Evolutionary conservation across 1,284 basidiomycete genomes (phyloP), one percentile per base, ranked within the genome.

Genomic region (Schizophyllum amplum): DNA sequence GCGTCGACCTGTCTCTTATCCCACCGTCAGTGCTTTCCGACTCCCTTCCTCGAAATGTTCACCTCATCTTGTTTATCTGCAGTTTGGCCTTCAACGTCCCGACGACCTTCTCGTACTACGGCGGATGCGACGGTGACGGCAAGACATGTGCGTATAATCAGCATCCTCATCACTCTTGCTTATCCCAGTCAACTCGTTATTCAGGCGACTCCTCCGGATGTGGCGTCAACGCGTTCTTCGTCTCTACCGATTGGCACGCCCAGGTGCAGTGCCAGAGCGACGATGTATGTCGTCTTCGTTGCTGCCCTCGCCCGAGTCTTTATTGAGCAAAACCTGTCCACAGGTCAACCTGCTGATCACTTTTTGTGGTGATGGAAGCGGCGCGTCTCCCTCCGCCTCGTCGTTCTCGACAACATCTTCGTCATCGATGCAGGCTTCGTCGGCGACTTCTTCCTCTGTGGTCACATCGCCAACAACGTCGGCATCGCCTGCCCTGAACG

Each of bases 1-100:
- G 74, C 62, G 68, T 69, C 15, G 77, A 79, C 61, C 70, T 79
- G 26, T 73, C 75, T 5, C 66, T 79, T n/a, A 78, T 78, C 54
- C 64, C 70, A 21, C 71, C 73, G 74, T 77, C 58, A 54, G 74
- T 63, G n/a, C 22, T n/a, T n/a, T n/a, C 47, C 47, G 6, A 33
- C 17, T 24, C 33, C 24, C 17, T 47, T n/a, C 13, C 22, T 15
- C 46, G 11, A 24, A 20, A 25, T 47, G 5, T 25, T 21, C 24
- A 13, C 20, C 25, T 20, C 17, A 22, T 48, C n/a, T 47, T 24
- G 13, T 42, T 27, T 17, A 47, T 51, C 21, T 55, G 0, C 57
- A 73, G 73, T 1, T 70, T 70, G 48, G 53, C 63, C 0, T 76
- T 76, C 64, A 72, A 71, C 5, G 74, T 75, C 11, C 68, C 74